These are phyloP conservation scores for Quercus phellos DNA, from an alignment of 331 rosid genomes.

Conservation along the genomic window DNA sequence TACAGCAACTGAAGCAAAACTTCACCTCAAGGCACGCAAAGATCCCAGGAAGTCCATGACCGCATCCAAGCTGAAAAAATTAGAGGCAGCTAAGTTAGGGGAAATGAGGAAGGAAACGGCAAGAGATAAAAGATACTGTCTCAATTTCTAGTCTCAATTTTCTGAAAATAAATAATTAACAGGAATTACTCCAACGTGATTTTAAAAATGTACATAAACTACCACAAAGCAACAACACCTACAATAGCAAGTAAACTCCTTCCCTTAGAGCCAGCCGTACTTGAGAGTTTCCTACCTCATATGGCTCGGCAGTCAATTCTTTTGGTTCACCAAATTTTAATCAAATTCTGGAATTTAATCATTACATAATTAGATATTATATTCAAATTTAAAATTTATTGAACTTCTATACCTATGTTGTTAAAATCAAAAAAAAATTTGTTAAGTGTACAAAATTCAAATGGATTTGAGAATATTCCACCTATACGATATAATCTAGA, in stretches of 20 bases:
- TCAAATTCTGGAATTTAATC: neutral
- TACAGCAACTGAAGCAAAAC: slow-evolving; percentile 14
- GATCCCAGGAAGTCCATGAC: slow-evolving; percentile 94
- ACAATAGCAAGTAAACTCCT: neutral
- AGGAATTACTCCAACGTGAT: neutral
- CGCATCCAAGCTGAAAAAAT: slow-evolving; percentile 83
- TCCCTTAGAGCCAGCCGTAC: no score
- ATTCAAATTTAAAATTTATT: neutral
- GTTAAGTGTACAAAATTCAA: neutral
- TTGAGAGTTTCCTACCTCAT: no score
- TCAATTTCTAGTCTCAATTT: neutral
- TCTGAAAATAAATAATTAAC: neutral
- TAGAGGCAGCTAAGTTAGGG: neutral
- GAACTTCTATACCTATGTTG: neutral
- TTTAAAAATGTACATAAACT: neutral
- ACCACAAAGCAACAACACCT: neutral
- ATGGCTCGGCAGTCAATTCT: no score
- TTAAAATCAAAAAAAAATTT: neutral
- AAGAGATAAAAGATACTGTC: neutral
- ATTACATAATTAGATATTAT: neutral
- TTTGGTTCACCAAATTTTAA: neutral
- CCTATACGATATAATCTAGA: neutral
- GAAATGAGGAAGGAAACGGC: neutral
- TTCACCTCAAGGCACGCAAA: slow-evolving; percentile 76
- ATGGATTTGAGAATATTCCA: neutral